Percentiles rank a stretch among this genome's conserved stretches.
These are phyloP conservation scores for Lepidium aucheri DNA, from an alignment of 345 rosid genomes.

Conservation along the genomic window DNA sequence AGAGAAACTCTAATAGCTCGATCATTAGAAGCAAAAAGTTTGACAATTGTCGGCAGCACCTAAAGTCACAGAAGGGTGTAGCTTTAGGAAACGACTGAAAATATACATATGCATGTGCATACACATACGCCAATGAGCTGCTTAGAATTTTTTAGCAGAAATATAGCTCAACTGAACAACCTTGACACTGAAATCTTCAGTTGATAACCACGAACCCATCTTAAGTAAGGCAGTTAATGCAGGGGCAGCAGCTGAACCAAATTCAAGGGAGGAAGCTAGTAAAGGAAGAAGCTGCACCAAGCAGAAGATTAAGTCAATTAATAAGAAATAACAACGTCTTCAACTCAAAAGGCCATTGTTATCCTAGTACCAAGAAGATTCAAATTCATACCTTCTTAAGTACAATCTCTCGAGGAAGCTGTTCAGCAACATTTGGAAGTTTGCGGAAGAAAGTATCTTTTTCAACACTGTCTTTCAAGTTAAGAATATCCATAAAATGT, in stretches of 20 bases:
- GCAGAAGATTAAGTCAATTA: constrained; percentile 26
- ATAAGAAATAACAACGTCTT: constrained; percentile 16
- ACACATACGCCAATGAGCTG: background rate
- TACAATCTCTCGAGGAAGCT: constrained; percentile 96
- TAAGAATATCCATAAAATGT: constrained; percentile 98
- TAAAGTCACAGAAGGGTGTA: constrained; percentile 26
- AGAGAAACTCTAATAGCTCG: constrained; percentile 92
- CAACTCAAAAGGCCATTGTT: constrained; percentile 3
- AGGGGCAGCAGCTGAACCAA: constrained; percentile 96
- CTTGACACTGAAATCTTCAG: constrained; percentile 86
- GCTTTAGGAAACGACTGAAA: constrained; percentile 15
- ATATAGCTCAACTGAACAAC: constrained; percentile 29
- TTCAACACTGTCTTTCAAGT: constrained; percentile 88
- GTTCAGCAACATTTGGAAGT: constrained; percentile 94
- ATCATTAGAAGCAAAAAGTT: constrained; percentile 87
- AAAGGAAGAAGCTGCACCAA: constrained; percentile 85
- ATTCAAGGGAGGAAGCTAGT: constrained; percentile 95
- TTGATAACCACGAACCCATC: constrained; percentile 93
- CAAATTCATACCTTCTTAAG: constrained; percentile 66
- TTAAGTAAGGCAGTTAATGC: constrained; percentile 85
- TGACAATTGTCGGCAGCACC: constrained; percentile 84
- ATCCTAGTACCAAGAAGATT: constrained; percentile 13
- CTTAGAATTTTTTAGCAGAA: background rate
- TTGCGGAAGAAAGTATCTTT: constrained; percentile 96
- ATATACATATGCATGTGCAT: background rate